Percentiles rank a stretch among this genome's conserved stretches.
These are phyloP conservation scores for Dactylellina sp. DNA, from an alignment of 2,329 filamentous ascomycete species.

Conservation along the genomic window DNA sequence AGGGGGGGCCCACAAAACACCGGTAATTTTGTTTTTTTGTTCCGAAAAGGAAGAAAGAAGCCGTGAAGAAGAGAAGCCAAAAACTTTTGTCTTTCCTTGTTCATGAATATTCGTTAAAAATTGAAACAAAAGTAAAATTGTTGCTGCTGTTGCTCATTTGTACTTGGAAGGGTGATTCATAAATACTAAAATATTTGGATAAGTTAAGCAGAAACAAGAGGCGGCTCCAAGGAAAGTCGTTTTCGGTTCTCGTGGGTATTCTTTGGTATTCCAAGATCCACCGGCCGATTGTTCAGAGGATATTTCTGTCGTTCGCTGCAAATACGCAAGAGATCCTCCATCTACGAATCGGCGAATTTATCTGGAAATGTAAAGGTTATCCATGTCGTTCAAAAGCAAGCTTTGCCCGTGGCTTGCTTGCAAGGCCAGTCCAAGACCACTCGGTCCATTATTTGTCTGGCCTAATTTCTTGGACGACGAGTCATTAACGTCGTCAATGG, in stretches of 20 bases:
- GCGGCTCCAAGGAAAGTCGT: conserved; percentile 35
- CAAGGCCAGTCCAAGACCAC: conserved; percentile 38
- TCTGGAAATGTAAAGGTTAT: conserved; percentile 45
- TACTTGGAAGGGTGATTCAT: conserved; percentile 29
- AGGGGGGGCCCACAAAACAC: conserved; percentile 49
- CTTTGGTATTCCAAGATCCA: conserved; percentile 6
- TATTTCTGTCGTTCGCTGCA: conserved; percentile 24
- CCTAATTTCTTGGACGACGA: conserved; percentile 43
- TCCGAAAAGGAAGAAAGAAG: conserved; percentile 39
- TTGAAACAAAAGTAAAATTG: conserved; percentile 12
- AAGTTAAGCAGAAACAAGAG: background rate
- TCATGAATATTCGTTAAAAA: conserved; percentile 52
- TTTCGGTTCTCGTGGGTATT: background rate
- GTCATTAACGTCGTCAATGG: conserved; percentile 50
- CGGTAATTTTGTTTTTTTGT: conserved; percentile 50
- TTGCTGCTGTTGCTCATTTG: conserved; percentile 19
- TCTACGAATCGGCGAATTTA: conserved; percentile 18
- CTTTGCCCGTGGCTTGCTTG: conserved; percentile 23
- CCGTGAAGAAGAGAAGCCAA: conserved; percentile 56
- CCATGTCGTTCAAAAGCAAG: conserved; percentile 39
- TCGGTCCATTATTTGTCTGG: conserved; percentile 18
- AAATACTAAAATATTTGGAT: conserved; percentile 21
- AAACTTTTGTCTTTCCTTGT: conserved; percentile 58
- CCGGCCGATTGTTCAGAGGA: conserved; percentile 3
- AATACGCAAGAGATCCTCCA: conserved; percentile 26